Conservation (phyloP, 768 basidiomycete species). For the Hygrophorus russula region DNA sequence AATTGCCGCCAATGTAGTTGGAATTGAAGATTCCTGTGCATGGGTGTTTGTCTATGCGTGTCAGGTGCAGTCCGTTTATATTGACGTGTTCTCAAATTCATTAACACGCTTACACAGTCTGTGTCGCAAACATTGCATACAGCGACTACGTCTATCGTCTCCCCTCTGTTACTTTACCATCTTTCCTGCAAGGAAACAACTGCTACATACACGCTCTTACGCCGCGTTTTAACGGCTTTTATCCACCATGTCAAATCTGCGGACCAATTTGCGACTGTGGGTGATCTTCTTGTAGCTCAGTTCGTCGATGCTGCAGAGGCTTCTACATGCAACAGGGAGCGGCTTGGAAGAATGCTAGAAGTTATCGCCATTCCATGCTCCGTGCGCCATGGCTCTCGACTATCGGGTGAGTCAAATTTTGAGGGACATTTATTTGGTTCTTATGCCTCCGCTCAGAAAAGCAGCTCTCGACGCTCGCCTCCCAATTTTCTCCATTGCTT, state of each 20-base stretch:
- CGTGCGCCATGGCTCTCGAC: conserved; percentile 62
- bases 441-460: conserved; percentile 15
- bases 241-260: conserved; percentile 73
- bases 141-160: conserved; percentile 50
- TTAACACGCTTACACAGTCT: conserved; percentile 33
- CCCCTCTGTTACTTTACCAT: conserved; percentile 45
- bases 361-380: conserved; percentile 44
- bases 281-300: conserved; percentile 38
- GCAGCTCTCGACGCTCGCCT: conserved; percentile 23
- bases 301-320: conserved; percentile 18
- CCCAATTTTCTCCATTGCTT: conserved; percentile 19
- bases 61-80: conserved; percentile 37
- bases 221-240: conserved; percentile 66
- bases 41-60: conserved; percentile 73
- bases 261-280: conserved; percentile 49
- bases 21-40: conserved; percentile 52
- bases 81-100: conserved; percentile 1
- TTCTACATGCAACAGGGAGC: conserved; percentile 19
- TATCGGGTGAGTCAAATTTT: conserved; percentile 32
- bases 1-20: conserved; percentile 38
- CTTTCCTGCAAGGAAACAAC: conserved; percentile 28
- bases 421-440: not conserved
- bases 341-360: conserved; percentile 42
- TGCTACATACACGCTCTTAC: conserved; percentile 42
- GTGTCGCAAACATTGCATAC: conserved; percentile 78